A percentile compares a stretch with the other conserved stretches of the same genome.
Conservation (phyloP, 1,284 basidiomycete genomes). For the Pisolithus thermaeus region DNA sequence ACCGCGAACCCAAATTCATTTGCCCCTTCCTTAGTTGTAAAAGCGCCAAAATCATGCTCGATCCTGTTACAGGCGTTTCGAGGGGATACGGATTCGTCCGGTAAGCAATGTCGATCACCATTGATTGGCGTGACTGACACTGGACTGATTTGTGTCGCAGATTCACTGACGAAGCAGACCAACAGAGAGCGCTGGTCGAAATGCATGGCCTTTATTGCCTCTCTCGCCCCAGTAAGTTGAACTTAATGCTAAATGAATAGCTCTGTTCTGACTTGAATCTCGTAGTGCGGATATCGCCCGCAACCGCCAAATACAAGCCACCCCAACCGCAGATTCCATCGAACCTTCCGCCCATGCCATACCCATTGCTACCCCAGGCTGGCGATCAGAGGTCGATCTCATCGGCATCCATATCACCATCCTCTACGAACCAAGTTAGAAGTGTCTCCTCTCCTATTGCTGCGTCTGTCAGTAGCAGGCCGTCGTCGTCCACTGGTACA, state of each 20-base stretch:
- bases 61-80: constrained; percentile 83
- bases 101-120: constrained; percentile 32
- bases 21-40: constrained; percentile 83
- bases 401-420: constrained; percentile 43
- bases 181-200: constrained; percentile 82
- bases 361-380: constrained; percentile 30
- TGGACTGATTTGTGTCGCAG: constrained; percentile 30
- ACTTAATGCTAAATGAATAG: constrained; percentile 9
- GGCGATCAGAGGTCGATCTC: constrained; percentile 30
- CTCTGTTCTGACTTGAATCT: constrained; percentile 22
- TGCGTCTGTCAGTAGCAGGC: constrained; percentile 30
- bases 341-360: constrained; percentile 47
- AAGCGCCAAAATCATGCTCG: constrained; percentile 91
- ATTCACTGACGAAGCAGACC: constrained; percentile 82
- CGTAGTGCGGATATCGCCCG: constrained; percentile 81
- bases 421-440: constrained; percentile 41
- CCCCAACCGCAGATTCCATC: constrained; percentile 35
- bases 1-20: constrained; percentile 79
- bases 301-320: constrained; percentile 81
- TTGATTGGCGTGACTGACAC: too few relatives aligned
- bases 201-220: constrained; percentile 87
- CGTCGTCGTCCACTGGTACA: constrained; percentile 35
- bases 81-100: constrained; percentile 88
- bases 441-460: constrained; percentile 68
- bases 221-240: constrained; percentile 70